Conservation (phyloP, 768 basidiomycete genomes). For the Psilocybe azurescens region DNA sequence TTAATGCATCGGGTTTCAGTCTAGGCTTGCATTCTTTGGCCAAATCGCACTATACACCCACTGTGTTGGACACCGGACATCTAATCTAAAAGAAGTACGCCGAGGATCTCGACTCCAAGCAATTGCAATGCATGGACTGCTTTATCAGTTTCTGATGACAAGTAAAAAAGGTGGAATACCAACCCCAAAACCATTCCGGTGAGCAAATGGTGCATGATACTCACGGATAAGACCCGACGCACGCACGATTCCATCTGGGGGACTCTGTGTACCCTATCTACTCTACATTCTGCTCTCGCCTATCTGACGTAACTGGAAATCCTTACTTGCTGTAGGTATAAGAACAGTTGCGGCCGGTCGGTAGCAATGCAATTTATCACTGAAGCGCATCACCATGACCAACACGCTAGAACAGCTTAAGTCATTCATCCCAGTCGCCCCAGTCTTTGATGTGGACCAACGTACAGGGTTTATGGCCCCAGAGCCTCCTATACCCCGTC, state of each 20-base stretch:
- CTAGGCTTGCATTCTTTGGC: too few relatives aligned
- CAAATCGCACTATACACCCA: too few relatives aligned
- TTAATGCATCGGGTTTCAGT: too few relatives aligned
- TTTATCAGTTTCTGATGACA: slow-evolving; percentile 1
- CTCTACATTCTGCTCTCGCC: neutral
- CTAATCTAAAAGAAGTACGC: too few relatives aligned
- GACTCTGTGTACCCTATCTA: neutral
- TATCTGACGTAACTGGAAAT: neutral
- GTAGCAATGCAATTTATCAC: neutral
- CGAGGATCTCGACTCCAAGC: too few relatives aligned
- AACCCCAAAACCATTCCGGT: slow-evolving; percentile 4
- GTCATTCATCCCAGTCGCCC: slow-evolving; percentile 28
- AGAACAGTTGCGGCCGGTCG: neutral
- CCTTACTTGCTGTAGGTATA: neutral
- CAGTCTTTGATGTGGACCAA: slow-evolving; percentile 92
- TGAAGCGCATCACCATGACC: neutral
- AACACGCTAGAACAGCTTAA: slow-evolving; percentile 14
- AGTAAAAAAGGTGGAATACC: too few relatives aligned
- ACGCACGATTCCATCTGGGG: slow-evolving; percentile 2
- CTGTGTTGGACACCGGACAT: too few relatives aligned
- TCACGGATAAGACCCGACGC: slow-evolving; percentile 34
- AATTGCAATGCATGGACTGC: neutral
- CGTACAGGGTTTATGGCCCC: slow-evolving; percentile 93
- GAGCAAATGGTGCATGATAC: neutral
- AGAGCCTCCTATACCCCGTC: slow-evolving; percentile 64